phyloP scores from a whole-genome alignment of 306 rosid species.

The Astragalus glycyphyllos region DNA sequence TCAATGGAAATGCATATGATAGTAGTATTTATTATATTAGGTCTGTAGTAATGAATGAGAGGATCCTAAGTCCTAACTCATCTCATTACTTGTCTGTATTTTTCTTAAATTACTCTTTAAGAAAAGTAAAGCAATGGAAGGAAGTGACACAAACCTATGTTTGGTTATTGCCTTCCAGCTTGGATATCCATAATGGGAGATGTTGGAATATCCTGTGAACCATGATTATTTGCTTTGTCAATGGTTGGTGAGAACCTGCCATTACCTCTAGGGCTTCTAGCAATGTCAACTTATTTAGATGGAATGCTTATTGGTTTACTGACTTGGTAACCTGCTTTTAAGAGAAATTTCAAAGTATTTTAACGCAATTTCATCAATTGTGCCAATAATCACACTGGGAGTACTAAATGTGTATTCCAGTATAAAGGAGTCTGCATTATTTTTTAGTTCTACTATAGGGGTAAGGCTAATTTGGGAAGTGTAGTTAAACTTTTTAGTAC shows the following conservation, averaged over 20 bases:
- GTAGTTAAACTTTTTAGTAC: no score
- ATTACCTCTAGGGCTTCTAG: conserved; percentile 60
- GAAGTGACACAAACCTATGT: conserved; percentile 57
- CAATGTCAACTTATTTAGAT: conserved; percentile 58
- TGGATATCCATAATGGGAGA: conserved; percentile 59
- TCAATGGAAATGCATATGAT: no score
- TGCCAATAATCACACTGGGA: conserved; percentile 53
- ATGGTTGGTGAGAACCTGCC: conserved; percentile 47
- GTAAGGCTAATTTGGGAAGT: no score
- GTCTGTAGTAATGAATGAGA: no score
- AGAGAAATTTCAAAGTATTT: conserved; percentile 82
- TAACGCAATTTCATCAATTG: conserved; percentile 61
- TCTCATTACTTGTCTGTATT: no score
- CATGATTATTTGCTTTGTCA: conserved; percentile 57
- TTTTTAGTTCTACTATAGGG: conserved; percentile 63
- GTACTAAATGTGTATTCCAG: conserved; percentile 62
- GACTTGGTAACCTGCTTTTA: no score
- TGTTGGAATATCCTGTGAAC: conserved; percentile 59
- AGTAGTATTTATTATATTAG: no score
- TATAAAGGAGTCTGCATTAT: conserved; percentile 82
- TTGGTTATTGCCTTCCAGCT: conserved; percentile 73
- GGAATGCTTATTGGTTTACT: no score
- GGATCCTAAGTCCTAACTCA: no score
- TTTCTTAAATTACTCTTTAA: background rate
- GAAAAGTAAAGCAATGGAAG: conserved; percentile 41